Evolutionary conservation across 2,329 filamentous ascomycete species (phyloP), one percentile per base, ranked within the genome.

Genomic region (Fusarium nygamai): DNA sequence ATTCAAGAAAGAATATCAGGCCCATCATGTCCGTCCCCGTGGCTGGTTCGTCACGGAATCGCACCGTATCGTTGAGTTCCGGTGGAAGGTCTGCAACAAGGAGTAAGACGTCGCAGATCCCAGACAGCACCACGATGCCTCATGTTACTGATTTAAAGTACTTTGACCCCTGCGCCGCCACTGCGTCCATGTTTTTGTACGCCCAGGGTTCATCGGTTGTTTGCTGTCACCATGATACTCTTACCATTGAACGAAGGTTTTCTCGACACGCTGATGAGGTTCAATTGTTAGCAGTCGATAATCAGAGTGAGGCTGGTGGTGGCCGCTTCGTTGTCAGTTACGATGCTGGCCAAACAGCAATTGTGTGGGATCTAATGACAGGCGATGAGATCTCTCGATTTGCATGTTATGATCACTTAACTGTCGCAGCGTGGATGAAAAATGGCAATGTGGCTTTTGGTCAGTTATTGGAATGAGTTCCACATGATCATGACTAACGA

Each of bases 401-500:
- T 84, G 92, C 92, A 31, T 96, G 95, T 0, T 98, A 97, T 80
- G 94, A 97, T 79, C 90, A 93, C 75, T 88, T 98, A 72, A 92
- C 92, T 29, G 92, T 94, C 36, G 96, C 95, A 43, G 88, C 93
- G 19, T 99, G 96, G 94, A 98, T 99, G 95, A 90, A 92, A 50
- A 98, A 98, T 84, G 96, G 96, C 62, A 97, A 98, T 84, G 92
- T 99, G 75, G 96, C 94, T 43, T 98, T 98, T 86, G 96, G 96
- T 98, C 87, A 83, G 91, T 62, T 43, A 31, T 16, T 33, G 60
- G 61, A 33, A 33, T 31, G 27, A 33, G 38, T n/a, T 50, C 36
- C 38, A 38, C 41, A 75, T 78, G 39, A 33, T 9, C 24, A 39
- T 43, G 76, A 76, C 78, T 78, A 57, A 54, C 46, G 10, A 64